Evolutionary conservation across 2,329 filamentous ascomycete genomes (phyloP).

Genomic region (Huntiella savannae): DNA sequence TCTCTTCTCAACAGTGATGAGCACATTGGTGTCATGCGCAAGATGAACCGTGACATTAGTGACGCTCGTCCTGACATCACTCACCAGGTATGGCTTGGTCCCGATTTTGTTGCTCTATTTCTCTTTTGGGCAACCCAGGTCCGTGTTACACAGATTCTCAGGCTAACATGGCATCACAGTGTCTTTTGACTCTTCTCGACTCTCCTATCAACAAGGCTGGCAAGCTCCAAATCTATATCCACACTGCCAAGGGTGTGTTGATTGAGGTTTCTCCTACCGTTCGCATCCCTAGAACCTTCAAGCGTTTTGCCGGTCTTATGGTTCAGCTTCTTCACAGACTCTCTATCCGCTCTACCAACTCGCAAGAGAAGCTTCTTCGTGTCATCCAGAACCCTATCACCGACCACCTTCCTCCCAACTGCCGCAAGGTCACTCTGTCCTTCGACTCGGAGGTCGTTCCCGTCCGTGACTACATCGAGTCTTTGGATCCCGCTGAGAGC

Average conservation of each 20-base stretch:
- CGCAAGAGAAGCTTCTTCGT: conserved; percentile 89
- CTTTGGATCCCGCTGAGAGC: conserved; percentile 64
- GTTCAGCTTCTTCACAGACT: conserved; percentile 90
- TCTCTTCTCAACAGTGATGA: conserved; percentile 96
- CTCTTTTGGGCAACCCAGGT: too few relatives aligned
- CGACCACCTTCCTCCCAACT: conserved; percentile 89
- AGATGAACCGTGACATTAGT: conserved; percentile 98
- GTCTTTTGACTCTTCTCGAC: conserved; percentile 86
- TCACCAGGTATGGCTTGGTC: conserved; percentile 58
- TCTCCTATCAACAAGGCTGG: conserved; percentile 98
- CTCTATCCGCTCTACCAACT: conserved; percentile 89
- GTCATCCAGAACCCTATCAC: conserved; percentile 98
- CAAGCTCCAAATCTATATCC: conserved; percentile 94
- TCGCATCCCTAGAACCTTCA: conserved; percentile 93
- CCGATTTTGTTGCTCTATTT: too few relatives aligned
- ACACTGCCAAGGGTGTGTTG: conserved; percentile 88
- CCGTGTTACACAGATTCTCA: not conserved
- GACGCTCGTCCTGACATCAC: conserved; percentile 96
- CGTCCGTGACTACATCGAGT: conserved; percentile 73
- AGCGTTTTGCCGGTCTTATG: conserved; percentile 96
- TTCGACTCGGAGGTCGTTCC: conserved; percentile 80
- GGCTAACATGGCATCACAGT: conserved; percentile 36
- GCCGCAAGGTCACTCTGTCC: conserved; percentile 90
- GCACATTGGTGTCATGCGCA: conserved; percentile 97
- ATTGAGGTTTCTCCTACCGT: conserved; percentile 98